Base-by-base conservation (phyloP, 2,329 filamentous ascomycete species). In the Penicillium sp. region DNA sequence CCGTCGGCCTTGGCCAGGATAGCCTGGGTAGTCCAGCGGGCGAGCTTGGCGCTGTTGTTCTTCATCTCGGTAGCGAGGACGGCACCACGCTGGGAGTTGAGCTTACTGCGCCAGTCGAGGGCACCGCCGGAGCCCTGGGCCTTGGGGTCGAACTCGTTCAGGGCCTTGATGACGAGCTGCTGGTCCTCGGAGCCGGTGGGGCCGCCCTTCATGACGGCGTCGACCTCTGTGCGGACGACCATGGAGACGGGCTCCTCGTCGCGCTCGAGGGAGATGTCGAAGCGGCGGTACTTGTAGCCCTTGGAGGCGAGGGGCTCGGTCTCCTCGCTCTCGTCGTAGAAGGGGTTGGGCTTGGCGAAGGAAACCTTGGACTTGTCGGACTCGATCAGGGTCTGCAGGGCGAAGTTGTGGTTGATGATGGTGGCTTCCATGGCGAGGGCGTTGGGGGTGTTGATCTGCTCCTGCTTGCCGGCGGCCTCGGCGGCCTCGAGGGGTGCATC, bases 391-490 rank as follows among this genome's bases (percentile, higher is more conserved):
- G 95, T 91, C 81, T 99, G 94, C 77, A 96, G 90, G 66, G 91
- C 89, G 76, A 99, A 99, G 82, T 97, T 96, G 84, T 97, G 94
- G 85, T 99, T 99, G 85, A 99, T 99, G 81, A 97, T 95, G 50
- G 94, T 99, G 53, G 94, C 94, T 79, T 99, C 94, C 76, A 97
- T 89, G 70, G 95, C 93, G 56, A 99, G 86, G 52, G 92, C 91
- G 53, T 82, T 80, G n/a, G 94, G 94, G 71, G 92, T 92, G 85
- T 99, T 99, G 78, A 99, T 89, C 63, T 84, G 82, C 73, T 99
- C 94, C 79, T 96, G 95, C 81, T 90, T 92, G 61, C 69, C 72
- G 18, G 75, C 71, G 49, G 73, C 66, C 71, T 97, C 93, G 55
- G 90, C 87, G 29, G 89, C 86, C 75, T 99, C 94, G 51, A 97